A percentile compares a stretch with the other conserved stretches of the same genome.
Conservation (phyloP, 805 yeast genomes). For the Teunomyces lycoperdinae region DNA sequence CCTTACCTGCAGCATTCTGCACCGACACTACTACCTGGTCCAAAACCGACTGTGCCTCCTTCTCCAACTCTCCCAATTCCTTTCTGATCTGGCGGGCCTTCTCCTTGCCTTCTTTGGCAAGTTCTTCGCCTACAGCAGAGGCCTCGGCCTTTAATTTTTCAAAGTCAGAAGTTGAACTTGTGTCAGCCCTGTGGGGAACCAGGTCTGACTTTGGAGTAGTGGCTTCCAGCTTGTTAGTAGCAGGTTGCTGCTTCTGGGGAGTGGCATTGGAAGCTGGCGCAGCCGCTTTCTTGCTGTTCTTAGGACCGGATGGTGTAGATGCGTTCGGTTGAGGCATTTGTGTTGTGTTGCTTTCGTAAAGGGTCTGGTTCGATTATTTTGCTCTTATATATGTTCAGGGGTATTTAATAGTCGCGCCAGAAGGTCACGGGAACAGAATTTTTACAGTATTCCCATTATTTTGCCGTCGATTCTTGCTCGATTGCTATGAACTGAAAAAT, state of each 20-base stretch:
- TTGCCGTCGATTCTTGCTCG: background rate
- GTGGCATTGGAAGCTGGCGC: too few relatives aligned
- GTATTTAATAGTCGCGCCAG: background rate
- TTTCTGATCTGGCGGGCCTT: conserved; percentile 6
- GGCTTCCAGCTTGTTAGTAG: background rate
- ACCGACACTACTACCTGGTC: conserved; percentile 16
- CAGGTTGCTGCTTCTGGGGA: too few relatives aligned
- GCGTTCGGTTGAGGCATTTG: background rate
- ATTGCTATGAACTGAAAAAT: background rate
- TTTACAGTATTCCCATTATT: background rate
- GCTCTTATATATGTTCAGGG: background rate
- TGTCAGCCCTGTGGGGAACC: conserved; percentile 21
- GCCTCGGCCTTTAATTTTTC: conserved; percentile 21
- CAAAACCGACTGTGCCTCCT: conserved; percentile 18
- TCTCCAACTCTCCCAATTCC: conserved; percentile 17
- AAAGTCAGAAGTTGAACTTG: conserved; percentile 19
- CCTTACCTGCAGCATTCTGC: conserved; percentile 13
- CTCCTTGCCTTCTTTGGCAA: conserved; percentile 17
- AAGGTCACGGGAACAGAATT: background rate
- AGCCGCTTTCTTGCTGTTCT: too few relatives aligned
- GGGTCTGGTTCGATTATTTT: background rate
- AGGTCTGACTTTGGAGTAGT: conserved; percentile 1
- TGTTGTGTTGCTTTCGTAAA: background rate
- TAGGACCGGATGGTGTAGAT: too few relatives aligned
- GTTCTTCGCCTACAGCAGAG: conserved; percentile 17